These are phyloP conservation scores for Fonsecaea pedrosoi DNA, from an alignment of 2,329 filamentous ascomycete genomes.

Conservation along the genomic window DNA sequence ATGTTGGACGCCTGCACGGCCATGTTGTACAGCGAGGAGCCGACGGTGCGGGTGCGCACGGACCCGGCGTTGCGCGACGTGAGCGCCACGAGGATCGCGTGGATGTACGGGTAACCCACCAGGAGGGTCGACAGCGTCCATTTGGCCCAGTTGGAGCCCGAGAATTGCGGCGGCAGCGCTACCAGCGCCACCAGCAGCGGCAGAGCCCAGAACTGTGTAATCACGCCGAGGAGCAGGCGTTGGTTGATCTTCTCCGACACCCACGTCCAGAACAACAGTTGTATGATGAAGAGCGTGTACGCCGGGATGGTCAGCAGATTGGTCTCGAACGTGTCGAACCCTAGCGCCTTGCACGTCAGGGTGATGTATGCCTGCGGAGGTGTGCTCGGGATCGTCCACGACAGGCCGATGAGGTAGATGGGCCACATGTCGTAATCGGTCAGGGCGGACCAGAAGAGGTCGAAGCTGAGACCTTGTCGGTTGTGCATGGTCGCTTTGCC, in stretches of 20 bases:
- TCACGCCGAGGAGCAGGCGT: slow-evolving; percentile 55
- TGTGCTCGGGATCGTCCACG: slow-evolving; percentile 61
- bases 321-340: slow-evolving; percentile 67
- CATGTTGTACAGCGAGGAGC: slow-evolving; percentile 60
- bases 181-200: slow-evolving; percentile 65
- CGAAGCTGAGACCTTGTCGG: slow-evolving; percentile 61
- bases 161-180: slow-evolving; percentile 59
- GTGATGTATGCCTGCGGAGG: slow-evolving; percentile 64
- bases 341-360: slow-evolving; percentile 61
- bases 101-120: slow-evolving; percentile 62
- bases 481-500: slow-evolving; percentile 68
- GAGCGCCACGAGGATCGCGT: slow-evolving; percentile 67
- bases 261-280: slow-evolving; percentile 62
- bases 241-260: slow-evolving; percentile 58
- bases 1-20: slow-evolving; percentile 52
- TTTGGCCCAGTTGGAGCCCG: slow-evolving; percentile 56
- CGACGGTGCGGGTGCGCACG: slow-evolving; percentile 67
- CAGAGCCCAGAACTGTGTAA: slow-evolving; percentile 65
- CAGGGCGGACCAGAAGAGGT: slow-evolving; percentile 63
- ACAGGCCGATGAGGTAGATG: slow-evolving; percentile 61
- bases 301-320: slow-evolving; percentile 70
- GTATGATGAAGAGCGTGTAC: slow-evolving; percentile 63
- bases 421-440: slow-evolving; percentile 69
- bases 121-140: slow-evolving; percentile 59
- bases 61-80: slow-evolving; percentile 68